These are phyloP conservation scores for Trametopsis cervina DNA, from an alignment of 768 basidiomycete species.

Conservation along the genomic window DNA sequence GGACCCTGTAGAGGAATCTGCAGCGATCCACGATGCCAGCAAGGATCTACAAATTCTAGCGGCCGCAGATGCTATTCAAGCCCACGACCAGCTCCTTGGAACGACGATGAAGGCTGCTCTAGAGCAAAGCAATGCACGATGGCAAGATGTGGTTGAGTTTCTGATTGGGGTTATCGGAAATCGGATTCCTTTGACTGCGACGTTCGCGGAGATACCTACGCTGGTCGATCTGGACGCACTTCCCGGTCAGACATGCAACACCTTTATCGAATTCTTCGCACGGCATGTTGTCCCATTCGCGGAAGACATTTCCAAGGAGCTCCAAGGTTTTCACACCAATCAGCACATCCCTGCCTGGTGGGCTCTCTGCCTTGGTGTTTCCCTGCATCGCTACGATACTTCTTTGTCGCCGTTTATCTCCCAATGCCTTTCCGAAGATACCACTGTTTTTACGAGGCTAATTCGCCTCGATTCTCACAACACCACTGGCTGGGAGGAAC, in stretches of 20 bases:
- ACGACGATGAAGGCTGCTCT: not conserved
- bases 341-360: too few species aligned
- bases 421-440: not conserved
- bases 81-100: not conserved
- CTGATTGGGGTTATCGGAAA: not conserved
- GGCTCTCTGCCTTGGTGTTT: too few species aligned
- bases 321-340: not conserved
- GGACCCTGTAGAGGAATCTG: not conserved
- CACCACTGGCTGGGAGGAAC: too few species aligned
- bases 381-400: too few species aligned
- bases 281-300: not conserved
- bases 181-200: not conserved
- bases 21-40: not conserved
- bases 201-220: not conserved
- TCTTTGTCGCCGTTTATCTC: too few species aligned
- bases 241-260: not conserved
- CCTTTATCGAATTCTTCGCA: not conserved
- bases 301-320: not conserved
- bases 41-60: not conserved
- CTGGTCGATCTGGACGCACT: not conserved
- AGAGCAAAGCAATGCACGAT: not conserved
- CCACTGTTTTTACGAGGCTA: not conserved
- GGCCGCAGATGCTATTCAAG: not conserved
- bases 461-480: too few species aligned
- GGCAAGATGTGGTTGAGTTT: not conserved